Evolutionary conservation across 331 rosid genomes (phyloP), one percentile per base, ranked within the genome.

Genomic region (Malus hybrid): DNA sequence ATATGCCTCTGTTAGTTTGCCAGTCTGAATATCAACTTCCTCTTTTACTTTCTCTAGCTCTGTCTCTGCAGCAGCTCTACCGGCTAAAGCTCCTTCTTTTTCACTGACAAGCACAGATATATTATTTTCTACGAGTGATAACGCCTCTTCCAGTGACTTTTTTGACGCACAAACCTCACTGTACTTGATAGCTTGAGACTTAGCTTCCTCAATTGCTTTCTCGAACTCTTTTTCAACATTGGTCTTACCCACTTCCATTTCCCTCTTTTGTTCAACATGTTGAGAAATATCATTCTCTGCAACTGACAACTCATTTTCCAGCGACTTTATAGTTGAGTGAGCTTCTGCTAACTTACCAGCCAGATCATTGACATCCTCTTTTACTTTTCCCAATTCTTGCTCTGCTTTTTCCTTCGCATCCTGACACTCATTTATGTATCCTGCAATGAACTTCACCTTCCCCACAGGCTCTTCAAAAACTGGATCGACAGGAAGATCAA

Each of bases 361-460:
- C 74, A 87, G 84, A 55, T 78, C 24, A 71, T 65, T 60, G 33
- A 68, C 76, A 57, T 87, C 85, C 84, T 83, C 99, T 83, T 83
- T 82, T 59, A 81, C 85, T 74, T 65, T 76, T 33, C 65, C 82
- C 80, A 92, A 79, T 77, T 92, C 91, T 79, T 84, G 83, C 80
- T 95, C 91, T 77, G 80, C 76, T 22, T 73, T 85, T 76, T 73
- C 74, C 81, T 83, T 88, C 70, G 85, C 89, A 77, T 86, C 96
- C 76, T 77, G 92, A 67, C 87, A 87, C 75, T 91, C 88, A 54
- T 70, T 67, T 56, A 92, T 70, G 83, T 85, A 85, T 69, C 85
- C 87, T 72, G 86, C 90, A 80, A 95, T 76, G 93, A 90, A 87
- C 44, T 83, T 87, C 81, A 92, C 80, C 92, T 92, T 95, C 64